Percentiles rank a stretch among this genome's conserved stretches.
Conservation (phyloP, 2,329 filamentous ascomycete species). For the Penicillium sp. region DNA sequence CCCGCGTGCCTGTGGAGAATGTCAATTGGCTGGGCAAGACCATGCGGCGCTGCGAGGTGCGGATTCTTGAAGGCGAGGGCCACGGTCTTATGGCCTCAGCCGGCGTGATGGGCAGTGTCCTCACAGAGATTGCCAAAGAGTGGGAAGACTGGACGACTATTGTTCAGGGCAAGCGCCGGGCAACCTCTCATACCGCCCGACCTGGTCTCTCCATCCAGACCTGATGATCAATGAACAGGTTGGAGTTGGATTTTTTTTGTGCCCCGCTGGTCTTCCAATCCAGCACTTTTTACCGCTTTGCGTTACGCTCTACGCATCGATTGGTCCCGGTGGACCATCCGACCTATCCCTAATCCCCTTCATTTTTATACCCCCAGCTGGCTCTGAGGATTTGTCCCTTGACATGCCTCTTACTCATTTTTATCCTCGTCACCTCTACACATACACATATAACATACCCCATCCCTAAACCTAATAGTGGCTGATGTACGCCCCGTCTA, state of each 20-base stretch:
- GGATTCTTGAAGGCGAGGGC: constrained; percentile 85
- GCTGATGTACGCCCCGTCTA: constrained; percentile 20
- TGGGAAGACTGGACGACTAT: constrained; percentile 84
- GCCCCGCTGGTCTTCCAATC: neutral
- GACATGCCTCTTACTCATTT: neutral
- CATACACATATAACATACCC: constrained; percentile 2
- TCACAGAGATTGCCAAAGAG: constrained; percentile 90
- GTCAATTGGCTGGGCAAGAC: constrained; percentile 91
- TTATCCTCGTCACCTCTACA: neutral
- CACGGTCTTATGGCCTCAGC: constrained; percentile 97
- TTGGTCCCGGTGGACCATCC: constrained; percentile 8
- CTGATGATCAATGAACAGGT: constrained; percentile 4
- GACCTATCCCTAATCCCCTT: neutral
- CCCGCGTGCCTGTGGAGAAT: constrained; percentile 90
- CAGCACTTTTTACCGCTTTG: neutral
- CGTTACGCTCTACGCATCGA: constrained; percentile 2
- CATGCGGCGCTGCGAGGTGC: constrained; percentile 90
- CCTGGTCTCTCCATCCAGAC: constrained; percentile 20
- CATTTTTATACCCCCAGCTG: constrained; percentile 9
- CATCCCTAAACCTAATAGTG: constrained; percentile 21
- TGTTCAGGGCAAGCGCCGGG: constrained; percentile 45
- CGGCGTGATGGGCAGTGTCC: constrained; percentile 85
- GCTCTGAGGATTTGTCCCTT: constrained; percentile 7
- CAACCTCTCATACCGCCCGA: constrained; percentile 25
- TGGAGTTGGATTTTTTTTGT: neutral